Evolutionary conservation across 805 yeast species (phyloP), one percentile per base, ranked within the genome.

Genomic region (Candida incommunis): DNA sequence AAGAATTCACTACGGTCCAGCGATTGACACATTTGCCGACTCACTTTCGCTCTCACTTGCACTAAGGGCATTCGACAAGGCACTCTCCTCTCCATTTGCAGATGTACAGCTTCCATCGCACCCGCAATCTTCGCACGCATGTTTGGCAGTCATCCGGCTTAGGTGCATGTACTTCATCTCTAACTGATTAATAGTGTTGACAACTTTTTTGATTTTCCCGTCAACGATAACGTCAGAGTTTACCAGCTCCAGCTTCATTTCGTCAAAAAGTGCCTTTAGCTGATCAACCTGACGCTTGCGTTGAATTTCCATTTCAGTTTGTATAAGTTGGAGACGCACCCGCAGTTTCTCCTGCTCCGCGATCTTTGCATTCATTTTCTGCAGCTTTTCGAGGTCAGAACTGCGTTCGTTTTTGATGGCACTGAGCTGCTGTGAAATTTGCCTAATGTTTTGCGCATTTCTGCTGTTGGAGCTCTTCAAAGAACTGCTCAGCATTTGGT

Each of bases 401-500:
- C 41, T 37, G 22, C 51, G 44, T 24, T 48, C 52, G 11, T 13
- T 29, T n/a, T 42, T 42, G 20, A 53, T 40, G 23, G 27, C 41
- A 29, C 24, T 42, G 3, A 51, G 42, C 23, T 37, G 43, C 15
- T 29, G 43, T 20, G 42, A 43, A 44, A 49, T 46, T 40, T 75
- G 63, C 2, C 68, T 64, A 22, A 74, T 61, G 23, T 80, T 56
- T 0, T 78, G 70, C 50, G 78, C 81, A 56, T 80, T 78, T 4
- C 80, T 72, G 23, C 68, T 68, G 52, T 76, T 73, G 50, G 77
- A 63, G 44, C 80, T 56, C 54, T 75, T 80, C 43, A 61, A 22
- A 18, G 37, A 31, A 5, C 18, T 5, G 37, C 37, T 31, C 20
- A 31, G 37, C 37, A 13, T 7, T 11, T 7, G 20, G 20, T 31